phyloP scores from a whole-genome alignment of 495 filamentous ascomycete genomes.

The Cryomyces antarcticus region DNA sequence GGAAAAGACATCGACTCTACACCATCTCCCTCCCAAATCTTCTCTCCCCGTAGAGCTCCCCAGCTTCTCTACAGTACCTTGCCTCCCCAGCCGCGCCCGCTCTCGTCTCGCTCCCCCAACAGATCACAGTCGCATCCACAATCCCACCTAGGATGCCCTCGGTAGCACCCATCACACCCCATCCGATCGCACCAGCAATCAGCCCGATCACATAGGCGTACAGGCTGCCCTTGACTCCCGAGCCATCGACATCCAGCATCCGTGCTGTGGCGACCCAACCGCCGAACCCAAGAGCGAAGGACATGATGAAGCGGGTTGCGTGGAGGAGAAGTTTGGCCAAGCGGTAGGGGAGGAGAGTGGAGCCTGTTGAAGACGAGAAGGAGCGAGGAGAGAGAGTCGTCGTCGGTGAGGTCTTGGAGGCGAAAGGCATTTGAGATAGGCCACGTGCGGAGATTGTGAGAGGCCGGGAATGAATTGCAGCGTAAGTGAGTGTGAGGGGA shows the following conservation, averaged over 20 bases:
- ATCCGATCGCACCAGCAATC: slow-evolving; percentile 81
- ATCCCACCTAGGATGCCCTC: slow-evolving; percentile 84
- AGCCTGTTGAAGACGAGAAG: slow-evolving; percentile 25
- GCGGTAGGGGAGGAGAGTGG: slow-evolving; percentile 47
- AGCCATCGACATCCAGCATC: slow-evolving; percentile 29
- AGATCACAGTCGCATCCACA: slow-evolving; percentile 78
- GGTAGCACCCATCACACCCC: slow-evolving; percentile 86
- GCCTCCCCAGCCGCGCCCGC: slow-evolving; percentile 44
- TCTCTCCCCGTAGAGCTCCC: slow-evolving; percentile 51
- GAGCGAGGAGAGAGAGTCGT: slow-evolving; percentile 40
- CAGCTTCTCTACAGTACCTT: slow-evolving; percentile 70
- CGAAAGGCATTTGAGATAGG: slow-evolving; percentile 55
- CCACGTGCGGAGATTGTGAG: slow-evolving; percentile 54
- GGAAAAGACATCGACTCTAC: no score
- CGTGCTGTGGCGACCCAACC: slow-evolving; percentile 90
- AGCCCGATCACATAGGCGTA: slow-evolving; percentile 92
- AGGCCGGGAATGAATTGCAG: slow-evolving; percentile 78
- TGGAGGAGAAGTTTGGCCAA: slow-evolving; percentile 83
- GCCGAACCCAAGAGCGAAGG: slow-evolving; percentile 74
- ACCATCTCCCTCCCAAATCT: background rate
- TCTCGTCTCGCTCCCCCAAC: slow-evolving; percentile 77
- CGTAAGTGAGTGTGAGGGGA: slow-evolving; percentile 77
- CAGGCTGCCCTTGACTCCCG: slow-evolving; percentile 51
- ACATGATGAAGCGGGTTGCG: slow-evolving; percentile 76
- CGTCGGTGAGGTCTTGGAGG: slow-evolving; percentile 35